A percentile compares a stretch with the other conserved stretches of the same genome.
These are phyloP conservation scores for Polychytrium aggregatum DNA, from an alignment of 192 early-diverging fungal species.

Conservation along the genomic window DNA sequence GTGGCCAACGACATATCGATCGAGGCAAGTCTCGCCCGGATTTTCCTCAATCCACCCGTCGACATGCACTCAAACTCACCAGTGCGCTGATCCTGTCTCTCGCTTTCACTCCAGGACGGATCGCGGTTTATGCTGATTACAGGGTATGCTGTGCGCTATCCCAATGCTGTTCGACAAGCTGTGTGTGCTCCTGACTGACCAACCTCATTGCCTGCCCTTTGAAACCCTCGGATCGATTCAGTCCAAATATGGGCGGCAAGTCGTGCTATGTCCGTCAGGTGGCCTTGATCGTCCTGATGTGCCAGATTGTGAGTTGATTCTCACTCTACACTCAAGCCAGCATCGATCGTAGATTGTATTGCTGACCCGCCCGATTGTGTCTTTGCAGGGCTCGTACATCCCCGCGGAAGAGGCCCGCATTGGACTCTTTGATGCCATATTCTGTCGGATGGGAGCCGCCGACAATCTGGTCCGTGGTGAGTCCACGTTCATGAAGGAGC, in stretches of 20 bases:
- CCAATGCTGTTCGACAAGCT: constrained; percentile 6
- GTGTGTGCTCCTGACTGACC: constrained; percentile 16
- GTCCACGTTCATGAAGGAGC: constrained; percentile 61
- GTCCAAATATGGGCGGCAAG: constrained; percentile 72
- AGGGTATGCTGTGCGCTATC: constrained; percentile 10
- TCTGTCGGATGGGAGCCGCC: constrained; percentile 48
- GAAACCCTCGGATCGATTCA: no score
- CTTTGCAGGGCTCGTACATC: constrained; percentile 43
- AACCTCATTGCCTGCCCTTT: no score
- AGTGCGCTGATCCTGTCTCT: no score
- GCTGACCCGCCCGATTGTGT: not conserved
- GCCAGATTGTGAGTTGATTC: constrained; percentile 42
- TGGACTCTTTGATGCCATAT: constrained; percentile 58
- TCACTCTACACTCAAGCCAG: not conserved
- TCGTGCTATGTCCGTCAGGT: constrained; percentile 26
- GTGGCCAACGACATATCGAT: constrained; percentile 54
- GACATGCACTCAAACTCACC: no score
- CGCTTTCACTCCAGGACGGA: constrained; percentile 2
- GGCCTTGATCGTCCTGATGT: constrained; percentile 40
- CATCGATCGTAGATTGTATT: not conserved
- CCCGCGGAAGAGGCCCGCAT: constrained; percentile 54
- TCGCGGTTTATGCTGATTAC: constrained; percentile 12
- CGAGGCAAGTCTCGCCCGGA: constrained; percentile 1
- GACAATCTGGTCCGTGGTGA: constrained; percentile 54
- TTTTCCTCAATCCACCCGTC: no score